These are phyloP conservation scores for Colletotrichum gloeosporioides DNA, from an alignment of 2,329 filamentous ascomycete species.

Conservation along the genomic window DNA sequence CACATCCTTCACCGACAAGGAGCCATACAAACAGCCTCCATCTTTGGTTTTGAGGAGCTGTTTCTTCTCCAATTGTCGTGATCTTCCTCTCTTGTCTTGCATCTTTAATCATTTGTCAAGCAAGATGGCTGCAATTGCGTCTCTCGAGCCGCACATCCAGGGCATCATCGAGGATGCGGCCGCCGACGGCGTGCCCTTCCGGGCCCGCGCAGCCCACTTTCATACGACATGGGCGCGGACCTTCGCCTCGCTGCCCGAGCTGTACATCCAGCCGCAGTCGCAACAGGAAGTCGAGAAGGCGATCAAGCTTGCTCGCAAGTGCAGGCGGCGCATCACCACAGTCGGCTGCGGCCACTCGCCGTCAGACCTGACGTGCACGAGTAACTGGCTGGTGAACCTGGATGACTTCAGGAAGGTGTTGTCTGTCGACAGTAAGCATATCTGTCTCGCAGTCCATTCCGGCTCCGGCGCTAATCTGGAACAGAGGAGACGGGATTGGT, in stretches of 20 bases:
- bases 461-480: not conserved
- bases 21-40: not conserved
- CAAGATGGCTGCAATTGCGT: slow-evolving; percentile 7
- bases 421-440: slow-evolving; percentile 59
- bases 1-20: not conserved
- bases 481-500: slow-evolving; percentile 67
- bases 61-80: not conserved
- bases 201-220: slow-evolving; percentile 71
- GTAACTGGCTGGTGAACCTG: slow-evolving; percentile 92
- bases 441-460: not conserved
- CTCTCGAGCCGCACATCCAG: slow-evolving; percentile 40
- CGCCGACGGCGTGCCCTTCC: slow-evolving; percentile 69
- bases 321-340: slow-evolving; percentile 81
- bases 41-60: not conserved
- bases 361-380: slow-evolving; percentile 89
- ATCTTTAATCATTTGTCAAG: not conserved
- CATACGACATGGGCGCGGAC: slow-evolving; percentile 97
- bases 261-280: slow-evolving; percentile 86
- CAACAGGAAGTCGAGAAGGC: slow-evolving; percentile 86
- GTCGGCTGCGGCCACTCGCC: slow-evolving; percentile 92
- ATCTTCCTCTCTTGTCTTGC: not conserved
- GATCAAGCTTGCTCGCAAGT: slow-evolving; percentile 79
- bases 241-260: slow-evolving; percentile 86
- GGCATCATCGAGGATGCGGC: slow-evolving; percentile 36
- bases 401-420: slow-evolving; percentile 81